These are phyloP conservation scores for Tilletia indica DNA, from an alignment of 1,284 basidiomycete species.

Conservation along the genomic window DNA sequence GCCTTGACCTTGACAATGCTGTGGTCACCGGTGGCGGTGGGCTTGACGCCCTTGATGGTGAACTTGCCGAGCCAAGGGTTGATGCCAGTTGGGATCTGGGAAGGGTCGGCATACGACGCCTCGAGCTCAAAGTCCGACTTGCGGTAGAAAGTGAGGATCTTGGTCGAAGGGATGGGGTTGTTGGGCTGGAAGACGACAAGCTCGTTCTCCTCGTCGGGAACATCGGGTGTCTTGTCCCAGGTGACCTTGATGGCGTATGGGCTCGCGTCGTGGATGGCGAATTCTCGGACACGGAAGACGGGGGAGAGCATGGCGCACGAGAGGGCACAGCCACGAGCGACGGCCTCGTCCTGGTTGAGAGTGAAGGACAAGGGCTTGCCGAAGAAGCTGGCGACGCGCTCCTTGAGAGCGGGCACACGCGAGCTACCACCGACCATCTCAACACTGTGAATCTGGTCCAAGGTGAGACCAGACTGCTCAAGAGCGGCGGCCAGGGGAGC, in stretches of 20 bases:
- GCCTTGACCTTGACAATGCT: conserved; percentile 56
- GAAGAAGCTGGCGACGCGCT: conserved; percentile 48
- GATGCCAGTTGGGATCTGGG: conserved; percentile 45
- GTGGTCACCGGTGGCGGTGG: conserved; percentile 53
- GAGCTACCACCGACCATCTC: conserved; percentile 54
- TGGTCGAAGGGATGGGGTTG: conserved; percentile 56
- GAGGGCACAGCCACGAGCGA: conserved; percentile 53
- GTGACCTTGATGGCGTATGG: conserved; percentile 56
- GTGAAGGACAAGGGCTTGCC: conserved; percentile 50
- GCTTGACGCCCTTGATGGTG: conserved; percentile 52
- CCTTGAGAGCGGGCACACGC: conserved; percentile 53
- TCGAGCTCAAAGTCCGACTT: conserved; percentile 54
- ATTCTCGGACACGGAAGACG: conserved; percentile 55
- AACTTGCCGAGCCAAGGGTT: conserved; percentile 54
- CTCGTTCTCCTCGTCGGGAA: conserved; percentile 55
- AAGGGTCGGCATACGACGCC: conserved; percentile 48
- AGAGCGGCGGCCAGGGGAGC: conserved; percentile 49
- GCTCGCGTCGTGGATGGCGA: conserved; percentile 52
- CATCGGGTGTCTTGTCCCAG: conserved; percentile 53
- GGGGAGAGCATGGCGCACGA: conserved; percentile 55
- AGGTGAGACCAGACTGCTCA: conserved; percentile 48
- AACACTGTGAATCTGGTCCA: conserved; percentile 52
- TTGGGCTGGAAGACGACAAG: conserved; percentile 54
- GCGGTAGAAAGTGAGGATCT: conserved; percentile 56
- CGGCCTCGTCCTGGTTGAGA: conserved; percentile 55